phyloP scores from a whole-genome alignment of 2,329 filamentous ascomycete species.

The Cercospora sojina region DNA sequence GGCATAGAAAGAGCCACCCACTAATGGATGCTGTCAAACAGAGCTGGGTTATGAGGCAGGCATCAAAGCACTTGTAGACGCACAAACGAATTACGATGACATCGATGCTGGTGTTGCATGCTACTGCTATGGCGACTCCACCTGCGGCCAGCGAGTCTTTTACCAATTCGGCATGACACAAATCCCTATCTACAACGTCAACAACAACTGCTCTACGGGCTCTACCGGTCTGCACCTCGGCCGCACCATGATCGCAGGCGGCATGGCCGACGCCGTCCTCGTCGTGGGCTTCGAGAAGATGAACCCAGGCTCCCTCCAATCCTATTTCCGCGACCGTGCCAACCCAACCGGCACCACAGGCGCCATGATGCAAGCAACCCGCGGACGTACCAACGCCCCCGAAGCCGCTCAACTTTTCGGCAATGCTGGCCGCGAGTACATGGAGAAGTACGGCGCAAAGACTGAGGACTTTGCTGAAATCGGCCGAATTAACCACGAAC shows the following conservation, averaged over 20 bases:
- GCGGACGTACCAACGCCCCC: constrained; percentile 29
- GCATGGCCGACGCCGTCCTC: constrained; percentile 74
- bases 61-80: constrained; percentile 79
- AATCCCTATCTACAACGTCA: constrained; percentile 96
- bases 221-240: constrained; percentile 85
- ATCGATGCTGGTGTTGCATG: constrained; percentile 92
- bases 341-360: constrained; percentile 72
- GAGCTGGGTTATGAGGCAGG: constrained; percentile 92
- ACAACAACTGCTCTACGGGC: constrained; percentile 97
- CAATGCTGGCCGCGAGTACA: constrained; percentile 93
- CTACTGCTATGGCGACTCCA: constrained; percentile 96
- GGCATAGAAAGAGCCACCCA: not conserved
- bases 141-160: constrained; percentile 92
- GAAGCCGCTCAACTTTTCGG: constrained; percentile 74
- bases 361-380: constrained; percentile 55
- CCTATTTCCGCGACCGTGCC: constrained; percentile 77
- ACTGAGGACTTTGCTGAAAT: constrained; percentile 90
- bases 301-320: constrained; percentile 80
- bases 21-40: not conserved
- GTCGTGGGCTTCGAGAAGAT: constrained; percentile 98
- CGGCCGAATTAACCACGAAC: constrained; percentile 84
- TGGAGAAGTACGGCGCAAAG: constrained; percentile 83
- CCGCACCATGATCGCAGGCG: constrained; percentile 72
- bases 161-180: constrained; percentile 98
- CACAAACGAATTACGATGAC: constrained; percentile 92